phyloP scores from a whole-genome alignment of 2,329 filamentous ascomycete species.

The Sclerotinia sclerotiorum region DNA sequence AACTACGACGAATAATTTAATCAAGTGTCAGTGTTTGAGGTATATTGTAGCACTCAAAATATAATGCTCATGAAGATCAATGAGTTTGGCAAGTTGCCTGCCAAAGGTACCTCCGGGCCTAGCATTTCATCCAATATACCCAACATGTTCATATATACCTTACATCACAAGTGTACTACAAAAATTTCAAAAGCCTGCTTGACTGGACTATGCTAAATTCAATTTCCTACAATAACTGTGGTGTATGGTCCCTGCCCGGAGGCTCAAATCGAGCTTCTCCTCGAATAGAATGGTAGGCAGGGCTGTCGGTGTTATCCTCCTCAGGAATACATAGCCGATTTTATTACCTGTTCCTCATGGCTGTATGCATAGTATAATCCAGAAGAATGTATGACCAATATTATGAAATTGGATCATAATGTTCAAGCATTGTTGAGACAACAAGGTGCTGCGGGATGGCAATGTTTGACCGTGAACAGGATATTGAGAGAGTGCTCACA shows the following conservation, averaged over 20 bases:
- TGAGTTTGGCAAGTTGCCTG: neutral
- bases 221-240: neutral
- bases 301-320: neutral
- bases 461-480: neutral
- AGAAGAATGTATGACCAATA: neutral
- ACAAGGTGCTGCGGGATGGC: no score
- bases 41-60: neutral
- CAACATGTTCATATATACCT: neutral
- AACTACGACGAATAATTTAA: neutral
- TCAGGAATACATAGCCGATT: neutral
- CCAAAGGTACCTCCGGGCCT: neutral
- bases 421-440: neutral
- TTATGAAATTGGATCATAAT: neutral
- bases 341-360: neutral
- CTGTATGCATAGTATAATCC: neutral
- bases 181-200: neutral
- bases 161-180: neutral
- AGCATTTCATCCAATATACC: neutral
- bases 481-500: neutral
- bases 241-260: neutral
- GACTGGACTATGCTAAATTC: neutral
- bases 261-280: neutral
- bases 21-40: neutral
- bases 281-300: neutral
- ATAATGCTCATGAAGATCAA: neutral